Base-by-base conservation (phyloP, 495 filamentous ascomycete species). In the Schizothecium vesticola region DNA sequence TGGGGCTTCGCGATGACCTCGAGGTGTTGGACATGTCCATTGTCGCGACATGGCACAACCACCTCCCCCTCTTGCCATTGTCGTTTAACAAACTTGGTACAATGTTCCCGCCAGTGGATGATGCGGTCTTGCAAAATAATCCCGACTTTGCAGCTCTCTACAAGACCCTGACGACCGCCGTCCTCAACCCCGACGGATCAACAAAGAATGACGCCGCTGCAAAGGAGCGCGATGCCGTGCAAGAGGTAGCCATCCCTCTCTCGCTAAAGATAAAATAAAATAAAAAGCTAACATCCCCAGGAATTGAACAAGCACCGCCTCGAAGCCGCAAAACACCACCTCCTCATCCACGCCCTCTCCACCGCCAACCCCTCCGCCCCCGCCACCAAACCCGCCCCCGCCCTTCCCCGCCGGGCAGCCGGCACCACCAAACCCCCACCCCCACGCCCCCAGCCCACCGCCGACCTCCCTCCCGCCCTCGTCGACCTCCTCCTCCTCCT, bases 101-200 rank as follows among this genome's bases (percentile, higher is more conserved):
- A 36, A 92, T 92, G 89, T 78, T 91, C 3, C 88, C 89, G 0
- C 88, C 87, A 8, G 82, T 90, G 62, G 88, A 91, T 31, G 83
- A 86, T 26, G 74, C 81, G 0, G 82, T 92, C 59, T 78, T 92
- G 2, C 79, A 86, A 61, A 81, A 80, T 28, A 91, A 91, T 66
- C 88, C 88, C 24, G 81, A 87, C 59, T 92, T 92, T 69, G 86
- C 88, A 63, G 80, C 78, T 28, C 80, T 92, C 1, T 88, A 90
- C 73, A 82, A 85, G 21, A 85, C 84, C 21, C 72, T 92, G 8
- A 88, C 88, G 0, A 83, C 79, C 1, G 82, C 78, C 0, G 73
- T 90, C 9, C 79, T 92, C 25, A 87, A 88, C 66, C 76, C 84
- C 0, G 84, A 90, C 82, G 88, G 85, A 16, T 89, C 88, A 16